Base-by-base conservation (phyloP, 805 yeast genomes). In the Kodamaea fukazawae region DNA sequence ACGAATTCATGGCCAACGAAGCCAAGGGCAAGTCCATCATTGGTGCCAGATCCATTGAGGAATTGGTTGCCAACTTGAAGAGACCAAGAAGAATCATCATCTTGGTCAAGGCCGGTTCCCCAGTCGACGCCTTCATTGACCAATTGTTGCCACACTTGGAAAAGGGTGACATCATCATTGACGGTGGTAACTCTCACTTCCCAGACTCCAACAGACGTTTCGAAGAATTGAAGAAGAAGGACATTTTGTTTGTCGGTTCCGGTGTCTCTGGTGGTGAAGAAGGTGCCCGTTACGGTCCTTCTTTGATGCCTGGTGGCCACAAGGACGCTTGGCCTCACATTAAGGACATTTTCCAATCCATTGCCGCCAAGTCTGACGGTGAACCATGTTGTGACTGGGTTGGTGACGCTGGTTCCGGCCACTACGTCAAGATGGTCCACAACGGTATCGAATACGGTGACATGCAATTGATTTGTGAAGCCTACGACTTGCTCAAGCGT, bases 331-430 rank as follows among this genome's bases (percentile, higher is more conserved):
- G 99, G 99, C 98, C 98, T 54, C 95, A 87, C 73, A 86, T 91
- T 64, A 91, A 91, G 82, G 83, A 81, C 48, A 93, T 91, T 61
- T 89, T 91, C 88, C 99, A 91, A 75, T 79, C 90, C 41, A 86
- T 93, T 58, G 74, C 97, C 41, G 98, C 99, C 65, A 89, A 91
- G 77, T 70, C 95, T 47, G 96, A 93, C 62, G 96, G 96, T 58
- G 97, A 93, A 76, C 96, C 99, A 64, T 91, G 99, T 75, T 91
- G 99, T 76, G 99, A 91, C 81, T 91, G 99, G 99, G 97, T 91
- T 57, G 99, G 99, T 61, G 96, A 91, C 55, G 96, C 95, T 46
- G 99, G 99, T 70, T 81, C 98, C 34, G 99, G 99, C 61, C 99
- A 91, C 73, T 91, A 84, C 73, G 98, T 91, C 65, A 91, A 91